Conservation (phyloP, 306 rosid genomes). For the Ammopiptanthus mongolicus region DNA sequence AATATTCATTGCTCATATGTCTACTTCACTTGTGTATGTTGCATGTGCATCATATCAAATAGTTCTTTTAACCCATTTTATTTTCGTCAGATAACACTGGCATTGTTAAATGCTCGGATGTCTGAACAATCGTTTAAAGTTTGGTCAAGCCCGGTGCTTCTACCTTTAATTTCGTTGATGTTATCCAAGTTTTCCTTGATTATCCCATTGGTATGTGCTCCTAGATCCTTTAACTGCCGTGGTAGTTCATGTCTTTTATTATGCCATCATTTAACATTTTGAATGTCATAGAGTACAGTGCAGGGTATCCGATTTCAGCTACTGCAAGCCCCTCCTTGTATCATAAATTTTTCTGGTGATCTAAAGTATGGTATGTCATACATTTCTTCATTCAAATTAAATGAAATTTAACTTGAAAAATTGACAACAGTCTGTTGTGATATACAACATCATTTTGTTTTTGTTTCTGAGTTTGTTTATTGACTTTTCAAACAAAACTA, state of each 20-base stretch:
- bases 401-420: not conserved
- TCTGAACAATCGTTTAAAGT: conserved; percentile 62
- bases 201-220: conserved; percentile 67
- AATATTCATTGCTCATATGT: not conserved
- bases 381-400: not conserved
- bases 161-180: conserved; percentile 79
- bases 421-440: not conserved
- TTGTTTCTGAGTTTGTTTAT: conserved; percentile 2
- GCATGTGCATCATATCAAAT: not conserved
- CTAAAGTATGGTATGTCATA: conserved; percentile 67
- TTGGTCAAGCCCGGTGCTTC: conserved; percentile 69
- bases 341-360: conserved; percentile 76
- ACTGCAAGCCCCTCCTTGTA: conserved; percentile 70
- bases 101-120: conserved; percentile 79
- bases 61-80: not conserved
- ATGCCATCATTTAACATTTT: conserved; percentile 29
- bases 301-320: conserved; percentile 85
- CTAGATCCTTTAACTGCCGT: not conserved
- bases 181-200: conserved; percentile 89
- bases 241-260: conserved; percentile 11
- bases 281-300: conserved; percentile 53
- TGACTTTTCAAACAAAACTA: not conserved
- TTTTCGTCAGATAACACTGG: conserved; percentile 61
- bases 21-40: conserved; percentile 2
- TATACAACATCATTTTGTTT: not conserved